These are phyloP conservation scores for Fusarium sp. DNA, from an alignment of 2,329 filamentous ascomycete genomes.

Conservation along the genomic window DNA sequence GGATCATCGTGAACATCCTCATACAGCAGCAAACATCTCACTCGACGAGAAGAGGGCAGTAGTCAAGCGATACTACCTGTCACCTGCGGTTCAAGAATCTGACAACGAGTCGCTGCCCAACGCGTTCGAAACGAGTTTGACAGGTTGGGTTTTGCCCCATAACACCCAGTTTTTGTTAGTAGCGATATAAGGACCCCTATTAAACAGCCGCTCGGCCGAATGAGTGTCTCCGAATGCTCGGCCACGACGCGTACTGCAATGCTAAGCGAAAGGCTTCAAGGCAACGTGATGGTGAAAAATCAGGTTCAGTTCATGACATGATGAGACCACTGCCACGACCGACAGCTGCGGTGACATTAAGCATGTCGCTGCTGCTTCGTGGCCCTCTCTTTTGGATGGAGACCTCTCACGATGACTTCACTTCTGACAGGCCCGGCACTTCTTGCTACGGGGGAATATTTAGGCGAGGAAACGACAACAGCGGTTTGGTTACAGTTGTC, in stretches of 20 bases:
- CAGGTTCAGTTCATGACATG: constrained; percentile 19
- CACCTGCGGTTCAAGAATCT: constrained; percentile 19
- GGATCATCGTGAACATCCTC: constrained; percentile 38
- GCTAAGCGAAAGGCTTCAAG: not conserved
- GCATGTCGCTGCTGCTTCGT: constrained; percentile 27
- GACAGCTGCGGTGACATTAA: constrained; percentile 19
- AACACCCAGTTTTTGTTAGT: constrained; percentile 24
- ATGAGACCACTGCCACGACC: constrained; percentile 22
- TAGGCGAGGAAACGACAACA: constrained; percentile 22
- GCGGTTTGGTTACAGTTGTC: constrained; percentile 15
- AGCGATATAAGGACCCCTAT: constrained; percentile 33
- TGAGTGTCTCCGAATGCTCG: constrained; percentile 31
- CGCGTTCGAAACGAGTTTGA: constrained; percentile 26
- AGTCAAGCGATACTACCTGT: constrained; percentile 25
- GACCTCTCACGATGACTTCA: constrained; percentile 46
- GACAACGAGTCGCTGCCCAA: constrained; percentile 28
- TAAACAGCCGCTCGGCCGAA: constrained; percentile 37
- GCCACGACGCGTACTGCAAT: constrained; percentile 13
- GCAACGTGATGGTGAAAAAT: constrained; percentile 37
- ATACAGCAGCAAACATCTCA: constrained; percentile 11
- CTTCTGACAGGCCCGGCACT: constrained; percentile 22
- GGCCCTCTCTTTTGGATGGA: constrained; percentile 12
- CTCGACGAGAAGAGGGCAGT: constrained; percentile 13
- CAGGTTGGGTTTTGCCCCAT: constrained; percentile 24
- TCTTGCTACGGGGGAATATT: constrained; percentile 11